A percentile compares a stretch with the other conserved stretches of the same genome.
phyloP scores from a whole-genome alignment of 305 asterid species.

The Fraxinus angustifolia region DNA sequence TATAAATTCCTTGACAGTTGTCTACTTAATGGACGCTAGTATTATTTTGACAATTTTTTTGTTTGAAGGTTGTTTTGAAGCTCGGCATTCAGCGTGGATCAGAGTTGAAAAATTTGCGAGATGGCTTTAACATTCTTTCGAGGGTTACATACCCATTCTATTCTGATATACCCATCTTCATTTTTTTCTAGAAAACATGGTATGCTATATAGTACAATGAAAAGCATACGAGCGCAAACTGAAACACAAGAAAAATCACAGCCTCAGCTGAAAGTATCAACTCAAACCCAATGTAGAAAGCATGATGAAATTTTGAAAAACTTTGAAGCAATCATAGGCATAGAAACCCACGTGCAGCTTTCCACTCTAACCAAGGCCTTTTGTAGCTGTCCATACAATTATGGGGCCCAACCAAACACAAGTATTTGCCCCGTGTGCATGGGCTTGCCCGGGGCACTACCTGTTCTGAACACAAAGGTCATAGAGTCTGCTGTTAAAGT shows the following conservation, averaged over 20 bases:
- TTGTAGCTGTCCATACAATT: constrained; percentile 79
- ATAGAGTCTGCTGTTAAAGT: constrained; percentile 70
- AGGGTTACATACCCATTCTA: constrained; percentile 59
- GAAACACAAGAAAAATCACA: constrained; percentile 60
- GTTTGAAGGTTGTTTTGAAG: not conserved
- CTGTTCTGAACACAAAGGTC: constrained; percentile 83
- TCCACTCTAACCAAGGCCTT: constrained; percentile 88
- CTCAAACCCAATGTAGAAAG: constrained; percentile 34
- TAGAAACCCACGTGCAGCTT: constrained; percentile 96
- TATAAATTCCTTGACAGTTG: not conserved
- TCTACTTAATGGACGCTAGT: not conserved
- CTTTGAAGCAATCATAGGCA: constrained; percentile 84
- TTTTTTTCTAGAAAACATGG: constrained; percentile 47
- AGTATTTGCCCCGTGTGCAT: constrained; percentile 79
- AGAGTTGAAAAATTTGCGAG: constrained; percentile 21
- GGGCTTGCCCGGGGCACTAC: constrained; percentile 99
- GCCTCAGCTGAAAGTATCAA: constrained; percentile 40
- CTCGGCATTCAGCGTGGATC: constrained; percentile 21
- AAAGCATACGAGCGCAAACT: constrained; percentile 45
- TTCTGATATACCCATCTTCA: constrained; percentile 50
- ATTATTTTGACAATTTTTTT: not conserved
- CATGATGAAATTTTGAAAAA: constrained; percentile 55
- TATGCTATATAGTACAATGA: constrained; percentile 38
- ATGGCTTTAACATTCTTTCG: constrained; percentile 82
- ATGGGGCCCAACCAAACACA: constrained; percentile 74